These are phyloP conservation scores for Phytophthora tubulina DNA, from an alignment of 352 stramenopile species.

Conservation along the genomic window DNA sequence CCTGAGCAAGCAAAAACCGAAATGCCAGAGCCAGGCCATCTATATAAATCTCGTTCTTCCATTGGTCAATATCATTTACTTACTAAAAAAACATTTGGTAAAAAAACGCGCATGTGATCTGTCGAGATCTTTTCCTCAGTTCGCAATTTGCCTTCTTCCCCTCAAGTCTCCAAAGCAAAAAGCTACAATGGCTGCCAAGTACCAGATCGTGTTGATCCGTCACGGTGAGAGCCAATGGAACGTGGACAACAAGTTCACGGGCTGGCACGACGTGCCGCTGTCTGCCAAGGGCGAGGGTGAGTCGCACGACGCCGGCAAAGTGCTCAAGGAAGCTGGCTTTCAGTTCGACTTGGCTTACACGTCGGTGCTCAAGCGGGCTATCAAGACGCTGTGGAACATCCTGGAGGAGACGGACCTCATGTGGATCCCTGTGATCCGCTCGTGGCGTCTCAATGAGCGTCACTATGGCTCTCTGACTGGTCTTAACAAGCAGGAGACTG, in stretches of 20 bases:
- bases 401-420: slow-evolving; percentile 97
- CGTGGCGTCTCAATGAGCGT: slow-evolving; percentile 98
- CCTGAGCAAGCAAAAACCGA: slow-evolving; percentile 27
- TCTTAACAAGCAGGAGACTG: slow-evolving; percentile 99
- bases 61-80: slow-evolving; percentile 4
- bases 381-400: slow-evolving; percentile 97
- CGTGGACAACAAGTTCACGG: slow-evolving; percentile 98
- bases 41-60: not conserved
- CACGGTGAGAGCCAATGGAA: slow-evolving; percentile 99
- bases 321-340: slow-evolving; percentile 94
- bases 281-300: slow-evolving; percentile 91
- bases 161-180: slow-evolving; percentile 3
- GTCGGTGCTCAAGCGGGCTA: slow-evolving; percentile 97
- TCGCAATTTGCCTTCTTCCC: slow-evolving; percentile 43
- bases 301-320: slow-evolving; percentile 94
- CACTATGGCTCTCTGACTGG: slow-evolving; percentile 99
- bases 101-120: slow-evolving; percentile 20
- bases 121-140: slow-evolving; percentile 38
- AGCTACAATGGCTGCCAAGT: slow-evolving; percentile 66
- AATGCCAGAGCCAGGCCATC: not conserved
- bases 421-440: slow-evolving; percentile 96
- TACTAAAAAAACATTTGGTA: slow-evolving; percentile 25
- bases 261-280: slow-evolving; percentile 98
- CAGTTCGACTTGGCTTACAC: slow-evolving; percentile 96
- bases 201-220: slow-evolving; percentile 91